Evolutionary conservation across 2,329 filamentous ascomycete genomes (phyloP).

Genomic region (Chalaropsis thielavioides): DNA sequence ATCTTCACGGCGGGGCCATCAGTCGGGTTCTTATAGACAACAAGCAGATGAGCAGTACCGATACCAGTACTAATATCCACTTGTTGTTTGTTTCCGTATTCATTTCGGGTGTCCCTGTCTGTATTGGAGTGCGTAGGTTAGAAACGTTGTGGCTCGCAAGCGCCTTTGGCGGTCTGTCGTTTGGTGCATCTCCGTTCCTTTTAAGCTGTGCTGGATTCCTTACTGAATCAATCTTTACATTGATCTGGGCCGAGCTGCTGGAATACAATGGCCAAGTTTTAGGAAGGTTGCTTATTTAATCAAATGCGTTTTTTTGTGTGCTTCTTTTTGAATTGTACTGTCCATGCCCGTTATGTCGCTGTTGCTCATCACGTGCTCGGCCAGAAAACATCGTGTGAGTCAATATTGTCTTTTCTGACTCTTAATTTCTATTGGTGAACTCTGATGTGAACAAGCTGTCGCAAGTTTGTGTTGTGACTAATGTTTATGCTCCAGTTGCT

Average conservation of each 20-base stretch:
- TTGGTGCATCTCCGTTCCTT: not conserved
- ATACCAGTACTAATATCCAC: not conserved
- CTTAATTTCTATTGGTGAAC: not conserved
- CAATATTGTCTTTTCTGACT: no score
- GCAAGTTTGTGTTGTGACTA: no score
- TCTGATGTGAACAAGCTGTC: not conserved
- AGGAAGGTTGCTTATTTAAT: not conserved
- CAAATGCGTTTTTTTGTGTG: not conserved
- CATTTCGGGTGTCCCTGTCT: not conserved
- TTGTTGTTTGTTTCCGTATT: not conserved
- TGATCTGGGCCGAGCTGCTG: not conserved
- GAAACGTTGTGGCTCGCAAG: not conserved
- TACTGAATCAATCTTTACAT: not conserved
- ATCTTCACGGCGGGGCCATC: conserved; percentile 8
- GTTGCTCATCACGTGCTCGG: not conserved
- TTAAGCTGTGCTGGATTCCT: not conserved
- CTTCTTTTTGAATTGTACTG: not conserved
- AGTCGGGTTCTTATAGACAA: conserved; percentile 8
- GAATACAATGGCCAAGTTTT: not conserved
- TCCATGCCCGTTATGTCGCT: not conserved
- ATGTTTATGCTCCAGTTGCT: no score
- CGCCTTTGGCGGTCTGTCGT: not conserved
- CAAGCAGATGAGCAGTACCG: conserved; percentile 12
- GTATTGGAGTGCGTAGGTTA: not conserved
- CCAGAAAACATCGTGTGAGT: not conserved